Evolutionary conservation across 768 basidiomycete genomes (phyloP).

Genomic region (Sutorius australiensis): DNA sequence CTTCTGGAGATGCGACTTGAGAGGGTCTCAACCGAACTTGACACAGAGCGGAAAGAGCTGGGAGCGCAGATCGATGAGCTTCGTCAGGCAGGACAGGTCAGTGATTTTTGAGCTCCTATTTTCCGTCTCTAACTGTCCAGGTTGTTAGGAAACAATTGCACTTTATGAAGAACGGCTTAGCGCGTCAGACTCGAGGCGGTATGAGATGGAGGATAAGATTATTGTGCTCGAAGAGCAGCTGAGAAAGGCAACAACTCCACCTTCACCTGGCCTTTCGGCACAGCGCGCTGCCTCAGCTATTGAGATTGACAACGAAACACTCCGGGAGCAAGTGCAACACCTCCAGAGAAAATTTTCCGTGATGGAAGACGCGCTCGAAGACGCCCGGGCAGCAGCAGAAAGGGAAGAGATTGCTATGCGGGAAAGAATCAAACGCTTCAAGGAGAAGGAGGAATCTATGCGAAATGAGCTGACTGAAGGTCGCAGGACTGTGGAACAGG

Average conservation of each 20-base stretch:
- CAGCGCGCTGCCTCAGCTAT: constrained; percentile 62
- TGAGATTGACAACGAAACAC: constrained; percentile 92
- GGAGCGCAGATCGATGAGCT: constrained; percentile 77
- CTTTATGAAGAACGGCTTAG: constrained; percentile 89
- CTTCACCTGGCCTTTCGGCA: constrained; percentile 34
- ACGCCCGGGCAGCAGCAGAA: constrained; percentile 65
- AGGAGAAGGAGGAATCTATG: constrained; percentile 69
- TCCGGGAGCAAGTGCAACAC: constrained; percentile 87
- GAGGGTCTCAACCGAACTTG: constrained; percentile 43
- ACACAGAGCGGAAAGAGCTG: constrained; percentile 64
- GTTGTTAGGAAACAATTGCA: constrained; percentile 80
- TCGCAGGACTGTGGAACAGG: constrained; percentile 60
- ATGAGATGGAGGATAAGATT: constrained; percentile 72
- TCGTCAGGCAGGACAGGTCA: constrained; percentile 82
- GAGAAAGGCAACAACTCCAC: constrained; percentile 27
- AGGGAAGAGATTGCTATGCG: constrained; percentile 63
- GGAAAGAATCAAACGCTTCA: constrained; percentile 61
- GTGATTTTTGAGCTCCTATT: constrained; percentile 10
- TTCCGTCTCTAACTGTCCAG: background rate
- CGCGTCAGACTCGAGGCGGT: constrained; percentile 62
- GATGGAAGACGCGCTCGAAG: constrained; percentile 85
- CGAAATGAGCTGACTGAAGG: constrained; percentile 68
- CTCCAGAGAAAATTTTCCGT: constrained; percentile 69
- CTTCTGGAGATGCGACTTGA: constrained; percentile 47
- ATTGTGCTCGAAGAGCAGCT: constrained; percentile 54